phyloP scores from a whole-genome alignment of 768 basidiomycete species.

The Xanthoconium purpureum region DNA sequence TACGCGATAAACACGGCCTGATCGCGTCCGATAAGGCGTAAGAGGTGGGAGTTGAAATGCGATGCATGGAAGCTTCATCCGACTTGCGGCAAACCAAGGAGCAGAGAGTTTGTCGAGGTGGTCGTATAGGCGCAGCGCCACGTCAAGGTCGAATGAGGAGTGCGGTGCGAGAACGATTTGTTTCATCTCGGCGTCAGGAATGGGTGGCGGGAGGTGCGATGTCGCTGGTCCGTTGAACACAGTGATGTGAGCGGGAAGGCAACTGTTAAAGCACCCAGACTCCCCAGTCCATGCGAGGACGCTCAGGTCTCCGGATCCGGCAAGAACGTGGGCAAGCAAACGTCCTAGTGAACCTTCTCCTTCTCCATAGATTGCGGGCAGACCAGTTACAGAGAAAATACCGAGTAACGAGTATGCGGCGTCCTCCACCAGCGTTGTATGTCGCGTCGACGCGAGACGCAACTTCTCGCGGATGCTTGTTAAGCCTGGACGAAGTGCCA shows the following conservation, averaged over 20 bases:
- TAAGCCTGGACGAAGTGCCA: not conserved
- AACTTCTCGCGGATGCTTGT: not conserved
- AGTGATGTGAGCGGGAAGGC: not conserved
- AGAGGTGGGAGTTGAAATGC: not conserved
- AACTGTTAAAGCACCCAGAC: not conserved
- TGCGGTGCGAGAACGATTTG: not conserved
- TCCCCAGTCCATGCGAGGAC: not conserved
- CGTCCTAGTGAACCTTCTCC: not conserved
- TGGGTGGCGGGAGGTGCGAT: not conserved
- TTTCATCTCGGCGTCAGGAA: not conserved
- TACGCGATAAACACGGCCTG: not conserved
- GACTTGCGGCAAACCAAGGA: not conserved
- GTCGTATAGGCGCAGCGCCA: not conserved
- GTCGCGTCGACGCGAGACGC: not conserved
- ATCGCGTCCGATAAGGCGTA: not conserved
- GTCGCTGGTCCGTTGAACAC: not conserved
- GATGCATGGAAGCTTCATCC: conserved; percentile 6
- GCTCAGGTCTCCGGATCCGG: not conserved
- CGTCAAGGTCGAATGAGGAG: not conserved
- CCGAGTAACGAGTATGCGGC: not conserved
- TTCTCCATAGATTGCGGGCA: not conserved
- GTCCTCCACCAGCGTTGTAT: not conserved
- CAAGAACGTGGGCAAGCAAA: not conserved
- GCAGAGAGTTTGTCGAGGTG: not conserved
- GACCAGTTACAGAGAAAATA: not conserved